Evolutionary conservation across 768 basidiomycete species (phyloP), one percentile per base, ranked within the genome.

Genomic region (Naganishia kalamii): DNA sequence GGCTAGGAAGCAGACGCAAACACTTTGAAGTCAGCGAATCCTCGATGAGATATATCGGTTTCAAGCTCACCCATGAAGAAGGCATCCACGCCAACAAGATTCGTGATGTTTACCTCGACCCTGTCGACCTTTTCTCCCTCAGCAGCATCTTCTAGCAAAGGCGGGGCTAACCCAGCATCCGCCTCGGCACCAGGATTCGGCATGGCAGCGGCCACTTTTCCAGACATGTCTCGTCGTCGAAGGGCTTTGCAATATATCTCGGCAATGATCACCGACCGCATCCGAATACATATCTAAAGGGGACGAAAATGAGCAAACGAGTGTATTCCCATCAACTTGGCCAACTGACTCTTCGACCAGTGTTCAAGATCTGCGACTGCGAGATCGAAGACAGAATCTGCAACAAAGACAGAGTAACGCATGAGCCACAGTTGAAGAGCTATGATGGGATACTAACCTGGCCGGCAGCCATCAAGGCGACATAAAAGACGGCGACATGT

Each of bases 181-280:
- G 37, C 59, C 40, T 69, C 64, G 21, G 65, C 62, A 21, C 37
- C 66, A 23, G 68, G 66, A 62, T 64, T 70, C 30, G 44, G 63
- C 49, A 62, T 27, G 30, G 68, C 64, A 37, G 65, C 50, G 23
- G 62, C 73, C 59, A 72, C 67, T 2, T 68, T 66, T n/a, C 77
- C 77, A 30, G 79, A 74, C 30, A 75, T 68, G 65, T 80, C 80
- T 32, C 76, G 74, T 21, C 80, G 67, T 23, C 79, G 74, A 0
- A 80, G 72, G 0, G 80, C 78, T 66, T 80, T 80, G 41, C 78
- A 72, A 67, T 79, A 80, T 7, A 79, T 73, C 48, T 81, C 80
- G 17, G 76, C 65, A 62, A 80, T 71, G 68, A 81, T 77, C 66
- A 81, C 75, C 1, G 77, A 69, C 40, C 79, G 70, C 30, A 74